Conservation (phyloP, 2,329 filamentous ascomycete species). For the Akanthomyces muscarius region DNA sequence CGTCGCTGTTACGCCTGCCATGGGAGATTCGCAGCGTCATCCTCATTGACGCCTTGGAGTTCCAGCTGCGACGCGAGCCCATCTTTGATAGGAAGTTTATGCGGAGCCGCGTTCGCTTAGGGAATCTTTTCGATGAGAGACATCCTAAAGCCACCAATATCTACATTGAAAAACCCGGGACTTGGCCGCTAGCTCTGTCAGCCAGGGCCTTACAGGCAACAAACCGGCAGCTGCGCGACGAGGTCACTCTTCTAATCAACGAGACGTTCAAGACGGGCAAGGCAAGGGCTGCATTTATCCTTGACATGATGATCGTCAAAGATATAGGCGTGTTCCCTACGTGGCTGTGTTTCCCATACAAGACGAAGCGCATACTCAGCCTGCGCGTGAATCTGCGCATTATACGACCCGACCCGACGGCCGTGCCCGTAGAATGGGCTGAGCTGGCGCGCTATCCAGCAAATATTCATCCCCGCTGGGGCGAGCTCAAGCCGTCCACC, state of each 20-base stretch:
- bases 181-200: not conserved
- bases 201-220: not conserved
- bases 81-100: not conserved
- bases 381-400: not conserved
- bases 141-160: slow-evolving; percentile 6
- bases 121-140: slow-evolving; percentile 9
- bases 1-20: slow-evolving; percentile 8
- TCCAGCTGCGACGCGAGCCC: not conserved
- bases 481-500: not conserved
- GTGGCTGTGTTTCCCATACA: not conserved
- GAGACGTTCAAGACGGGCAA: not conserved
- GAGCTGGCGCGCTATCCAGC: not conserved
- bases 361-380: not conserved
- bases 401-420: not conserved
- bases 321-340: slow-evolving; percentile 2
- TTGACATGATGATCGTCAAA: slow-evolving; percentile 1
- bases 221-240: slow-evolving; percentile 1
- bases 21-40: slow-evolving; percentile 9
- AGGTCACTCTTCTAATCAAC: not conserved
- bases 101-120: not conserved
- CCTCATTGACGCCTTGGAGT: slow-evolving; percentile 1
- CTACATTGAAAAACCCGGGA: slow-evolving; percentile 6
- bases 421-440: not conserved
- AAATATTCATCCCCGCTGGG: too few species aligned
- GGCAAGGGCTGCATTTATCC: not conserved